These are phyloP conservation scores for Coprinopsis cinerea DNA, from an alignment of 768 basidiomycete genomes.

Conservation along the genomic window DNA sequence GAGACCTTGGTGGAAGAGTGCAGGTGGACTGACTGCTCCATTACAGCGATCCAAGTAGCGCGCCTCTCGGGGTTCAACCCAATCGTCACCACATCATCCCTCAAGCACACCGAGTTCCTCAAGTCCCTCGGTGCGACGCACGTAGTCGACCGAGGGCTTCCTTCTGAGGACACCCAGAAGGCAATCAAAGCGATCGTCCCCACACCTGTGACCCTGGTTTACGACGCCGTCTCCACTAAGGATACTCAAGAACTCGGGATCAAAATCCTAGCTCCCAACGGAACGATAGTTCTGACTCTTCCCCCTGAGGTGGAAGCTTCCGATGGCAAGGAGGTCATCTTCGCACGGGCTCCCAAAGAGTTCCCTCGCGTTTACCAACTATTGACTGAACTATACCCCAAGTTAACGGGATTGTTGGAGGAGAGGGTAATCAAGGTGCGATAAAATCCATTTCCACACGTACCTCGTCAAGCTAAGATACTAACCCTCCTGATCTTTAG, in stretches of 20 bases:
- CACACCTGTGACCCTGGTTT: constrained; percentile 18
- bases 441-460: too few relatives aligned
- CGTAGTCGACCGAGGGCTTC: constrained; percentile 30
- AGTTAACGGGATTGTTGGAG: constrained; percentile 24
- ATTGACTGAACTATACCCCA: constrained; percentile 17
- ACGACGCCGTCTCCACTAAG: constrained; percentile 21
- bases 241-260: constrained; percentile 21
- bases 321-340: constrained; percentile 11
- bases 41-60: constrained; percentile 32
- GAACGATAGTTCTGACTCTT: constrained; percentile 29
- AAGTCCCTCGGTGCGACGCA: constrained; percentile 36
- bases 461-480: background rate
- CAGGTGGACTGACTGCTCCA: too few relatives aligned
- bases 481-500: too few relatives aligned
- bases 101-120: constrained; percentile 23
- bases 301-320: constrained; percentile 17
- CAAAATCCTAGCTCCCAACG: constrained; percentile 28
- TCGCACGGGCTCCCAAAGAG: constrained; percentile 18
- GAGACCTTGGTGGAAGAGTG: background rate
- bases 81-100: constrained; percentile 34
- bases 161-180: background rate
- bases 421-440: constrained; percentile 30
- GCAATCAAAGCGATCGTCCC: constrained; percentile 18
- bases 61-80: constrained; percentile 32
- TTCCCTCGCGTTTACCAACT: constrained; percentile 16